Evolutionary conservation across 352 stramenopile genomes (phyloP).

Genomic region (Phytophthora europaea): DNA sequence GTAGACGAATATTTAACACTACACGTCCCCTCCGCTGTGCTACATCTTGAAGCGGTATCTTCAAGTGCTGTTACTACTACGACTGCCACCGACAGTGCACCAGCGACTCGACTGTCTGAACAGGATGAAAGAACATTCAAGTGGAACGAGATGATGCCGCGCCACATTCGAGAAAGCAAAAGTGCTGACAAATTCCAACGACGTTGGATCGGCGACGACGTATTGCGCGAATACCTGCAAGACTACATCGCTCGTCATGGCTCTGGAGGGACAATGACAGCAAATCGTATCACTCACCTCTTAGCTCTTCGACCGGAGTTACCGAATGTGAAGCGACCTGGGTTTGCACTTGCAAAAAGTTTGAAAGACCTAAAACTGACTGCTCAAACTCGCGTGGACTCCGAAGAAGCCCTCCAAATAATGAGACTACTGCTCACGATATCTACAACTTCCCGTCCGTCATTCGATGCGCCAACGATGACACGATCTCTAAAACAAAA

Average conservation of each 20-base stretch:
- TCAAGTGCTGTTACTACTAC: conserved; percentile 19
- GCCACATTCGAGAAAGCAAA: conserved; percentile 16
- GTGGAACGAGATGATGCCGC: neutral
- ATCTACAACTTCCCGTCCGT: conserved; percentile 4
- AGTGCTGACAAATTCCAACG: conserved; percentile 9
- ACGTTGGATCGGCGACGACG: conserved; percentile 32
- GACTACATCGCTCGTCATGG: conserved; percentile 53
- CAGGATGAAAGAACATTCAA: conserved; percentile 12
- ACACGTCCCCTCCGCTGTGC: conserved; percentile 25
- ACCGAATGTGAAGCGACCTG: conserved; percentile 34
- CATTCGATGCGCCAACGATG: conserved; percentile 30
- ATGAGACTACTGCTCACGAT: conserved; percentile 30
- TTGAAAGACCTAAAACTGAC: conserved; percentile 42
- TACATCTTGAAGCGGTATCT: conserved; percentile 27
- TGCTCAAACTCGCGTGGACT: conserved; percentile 34
- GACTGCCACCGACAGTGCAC: conserved; percentile 2
- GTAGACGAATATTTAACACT: conserved; percentile 32
- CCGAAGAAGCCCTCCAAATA: conserved; percentile 38
- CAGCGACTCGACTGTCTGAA: conserved; percentile 14
- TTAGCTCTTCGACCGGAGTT: conserved; percentile 49
- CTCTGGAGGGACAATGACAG: conserved; percentile 48
- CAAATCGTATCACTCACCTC: conserved; percentile 49
- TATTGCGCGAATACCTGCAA: conserved; percentile 46
- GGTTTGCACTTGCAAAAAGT: conserved; percentile 46
- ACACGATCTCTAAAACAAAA: conserved; percentile 10